phyloP scores from a whole-genome alignment of 208 protist species.

The Strigomonas culicis region DNA sequence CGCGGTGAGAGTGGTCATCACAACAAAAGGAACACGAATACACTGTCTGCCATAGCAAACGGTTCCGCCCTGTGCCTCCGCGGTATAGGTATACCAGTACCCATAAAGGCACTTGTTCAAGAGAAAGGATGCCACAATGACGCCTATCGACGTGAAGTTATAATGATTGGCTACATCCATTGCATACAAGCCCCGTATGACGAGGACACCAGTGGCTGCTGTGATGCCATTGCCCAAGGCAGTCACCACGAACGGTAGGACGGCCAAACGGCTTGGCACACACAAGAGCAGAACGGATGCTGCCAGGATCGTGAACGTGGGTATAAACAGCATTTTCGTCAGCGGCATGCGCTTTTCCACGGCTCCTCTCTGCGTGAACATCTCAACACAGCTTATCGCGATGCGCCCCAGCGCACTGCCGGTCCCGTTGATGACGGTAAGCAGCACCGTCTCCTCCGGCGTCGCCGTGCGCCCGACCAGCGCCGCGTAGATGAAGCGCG shows the following conservation, averaged over 20 bases:
- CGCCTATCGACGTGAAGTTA: slow-evolving; percentile 58
- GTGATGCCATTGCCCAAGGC: slow-evolving; percentile 66
- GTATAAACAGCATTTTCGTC: slow-evolving; percentile 56
- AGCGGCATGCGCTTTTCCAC: slow-evolving; percentile 69
- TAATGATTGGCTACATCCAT: slow-evolving; percentile 80
- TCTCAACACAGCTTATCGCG: slow-evolving; percentile 60
- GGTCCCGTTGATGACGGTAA: slow-evolving; percentile 61
- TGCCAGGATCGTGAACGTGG: slow-evolving; percentile 29
- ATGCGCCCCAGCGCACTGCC: slow-evolving; percentile 70
- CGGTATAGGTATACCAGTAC: slow-evolving; percentile 62
- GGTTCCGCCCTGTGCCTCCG: slow-evolving; percentile 34
- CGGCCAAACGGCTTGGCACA: slow-evolving; percentile 25
- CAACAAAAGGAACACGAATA: slow-evolving; percentile 50
- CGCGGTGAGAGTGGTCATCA: slow-evolving; percentile 39
- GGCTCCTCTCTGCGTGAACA: slow-evolving; percentile 51
- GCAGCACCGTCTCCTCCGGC: slow-evolving; percentile 42
- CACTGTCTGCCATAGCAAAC: slow-evolving; percentile 62
- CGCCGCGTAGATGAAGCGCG: slow-evolving; percentile 70
- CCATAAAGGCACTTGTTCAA: slow-evolving; percentile 77
- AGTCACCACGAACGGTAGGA: slow-evolving; percentile 55
- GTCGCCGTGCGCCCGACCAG: slow-evolving; percentile 29
- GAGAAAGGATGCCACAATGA: slow-evolving; percentile 40
- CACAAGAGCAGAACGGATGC: slow-evolving; percentile 39
- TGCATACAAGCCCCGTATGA: slow-evolving; percentile 68
- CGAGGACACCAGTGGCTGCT: slow-evolving; percentile 62